These are phyloP conservation scores for Kingdonia uniflora DNA, from an alignment of 164 flowering plant species.

Conservation along the genomic window DNA sequence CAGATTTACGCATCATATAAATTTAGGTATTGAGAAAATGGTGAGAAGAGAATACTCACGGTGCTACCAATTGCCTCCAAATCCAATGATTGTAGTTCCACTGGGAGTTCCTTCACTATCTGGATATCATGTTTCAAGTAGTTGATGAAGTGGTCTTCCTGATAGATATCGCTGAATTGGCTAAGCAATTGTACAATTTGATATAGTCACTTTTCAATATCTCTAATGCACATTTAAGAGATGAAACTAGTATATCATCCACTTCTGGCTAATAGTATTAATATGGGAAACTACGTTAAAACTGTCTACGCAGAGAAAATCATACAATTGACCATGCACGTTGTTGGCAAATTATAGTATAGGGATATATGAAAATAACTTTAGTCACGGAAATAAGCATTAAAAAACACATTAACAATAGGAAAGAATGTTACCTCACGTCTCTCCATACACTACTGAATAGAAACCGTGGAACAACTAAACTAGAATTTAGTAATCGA, in stretches of 20 bases:
- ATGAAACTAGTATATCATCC: conserved; percentile 3
- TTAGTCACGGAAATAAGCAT: too few relatives aligned
- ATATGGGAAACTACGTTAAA: neutral
- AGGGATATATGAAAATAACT: too few relatives aligned
- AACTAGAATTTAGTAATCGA: conserved; percentile 83
- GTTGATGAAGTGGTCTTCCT: conserved; percentile 84
- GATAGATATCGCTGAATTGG: conserved; percentile 93
- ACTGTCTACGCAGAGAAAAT: too few relatives aligned
- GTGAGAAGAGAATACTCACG: conserved; percentile 40
- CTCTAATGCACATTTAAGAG: conserved; percentile 11
- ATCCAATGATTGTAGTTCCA: conserved; percentile 73
- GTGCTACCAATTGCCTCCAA: conserved; percentile 84
- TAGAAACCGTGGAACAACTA: conserved; percentile 81
- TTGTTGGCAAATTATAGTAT: too few relatives aligned
- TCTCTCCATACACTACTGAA: conserved; percentile 96
- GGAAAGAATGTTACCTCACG: conserved; percentile 36
- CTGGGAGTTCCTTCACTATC: conserved; percentile 86
- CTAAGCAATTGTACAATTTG: conserved; percentile 44
- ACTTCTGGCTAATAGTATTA: neutral
- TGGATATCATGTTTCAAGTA: conserved; percentile 79
- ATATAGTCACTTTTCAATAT: conserved; percentile 28
- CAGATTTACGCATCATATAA: too few relatives aligned
- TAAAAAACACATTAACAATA: neutral
- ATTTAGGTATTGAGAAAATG: neutral
- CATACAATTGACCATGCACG: too few relatives aligned